Evolutionary conservation across 2,329 filamentous ascomycete species (phyloP), one percentile per base, ranked within the genome.

Genomic region (Macrophomina phaseolina): DNA sequence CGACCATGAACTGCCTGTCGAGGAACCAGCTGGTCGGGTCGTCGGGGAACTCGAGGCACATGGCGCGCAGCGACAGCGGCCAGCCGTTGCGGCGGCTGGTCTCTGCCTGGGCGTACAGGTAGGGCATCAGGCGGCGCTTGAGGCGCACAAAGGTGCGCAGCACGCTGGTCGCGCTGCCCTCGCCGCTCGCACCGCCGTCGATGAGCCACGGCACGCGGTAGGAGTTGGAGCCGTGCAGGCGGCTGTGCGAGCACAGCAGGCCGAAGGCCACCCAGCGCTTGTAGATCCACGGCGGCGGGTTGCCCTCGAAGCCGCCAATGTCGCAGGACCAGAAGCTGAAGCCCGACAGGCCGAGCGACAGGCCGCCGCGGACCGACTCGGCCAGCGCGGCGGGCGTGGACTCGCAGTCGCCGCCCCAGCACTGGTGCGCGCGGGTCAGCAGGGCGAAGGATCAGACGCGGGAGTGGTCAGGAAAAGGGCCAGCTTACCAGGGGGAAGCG

Each of bases 261-360:
- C 90, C 90, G 76, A 92, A 91, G n/a, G 89, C 89, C 5, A 92
- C 89, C 90, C 90, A 92, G 58, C 90, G 87, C 79, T 92, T 92
- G 78, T 92, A 92, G 71, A 92, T 86, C 80, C 87, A 89, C 0
- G 87, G 88, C 2, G 83, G 84, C 3, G 90, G 90, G 4, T 79
- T 84, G 2, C 90, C 90, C 73, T 92, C 90, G 71, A 92, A 91
- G 0, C 89, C 89, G 58, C 89, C 89, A 70, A 91, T 91, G 73
- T 91, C 89, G 69, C 86, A 88, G 40, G 87, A 88, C 89, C 89
- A 91, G 78, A 88, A 91, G 12, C 86, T 84, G 75, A 88, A 90
- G 2, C 89, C 89, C 52, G 84, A 87, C 1, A 91, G 79, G 14
- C 87, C 87, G 51, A 91, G 83, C 8, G 85, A 86, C 1, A 91